A percentile compares a stretch with the other conserved stretches of the same genome.
These are phyloP conservation scores for Macrophomina phaseolina DNA, from an alignment of 2,329 filamentous ascomycete species.

Conservation along the genomic window DNA sequence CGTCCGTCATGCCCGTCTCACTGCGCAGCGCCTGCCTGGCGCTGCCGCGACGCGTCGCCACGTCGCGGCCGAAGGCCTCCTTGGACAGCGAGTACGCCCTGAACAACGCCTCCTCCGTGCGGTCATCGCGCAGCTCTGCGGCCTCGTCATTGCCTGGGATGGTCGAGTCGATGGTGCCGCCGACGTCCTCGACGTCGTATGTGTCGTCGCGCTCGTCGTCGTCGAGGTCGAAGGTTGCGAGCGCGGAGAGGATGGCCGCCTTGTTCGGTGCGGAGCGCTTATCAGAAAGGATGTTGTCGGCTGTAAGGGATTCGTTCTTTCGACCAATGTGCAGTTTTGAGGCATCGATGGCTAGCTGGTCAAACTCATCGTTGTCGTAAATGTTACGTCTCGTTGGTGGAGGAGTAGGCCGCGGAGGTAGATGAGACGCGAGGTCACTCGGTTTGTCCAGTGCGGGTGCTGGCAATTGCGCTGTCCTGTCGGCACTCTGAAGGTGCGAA, in stretches of 20 bases:
- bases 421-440: slow-evolving; percentile 36
- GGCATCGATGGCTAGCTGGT: slow-evolving; percentile 69
- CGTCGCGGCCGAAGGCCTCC: slow-evolving; percentile 72
- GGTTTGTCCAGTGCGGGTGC: slow-evolving; percentile 25
- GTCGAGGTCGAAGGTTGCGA: slow-evolving; percentile 88
- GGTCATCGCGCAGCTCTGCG: slow-evolving; percentile 62
- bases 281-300: slow-evolving; percentile 74
- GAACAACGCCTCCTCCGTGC: slow-evolving; percentile 75
- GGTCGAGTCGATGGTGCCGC: slow-evolving; percentile 78
- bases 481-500: slow-evolving; percentile 65
- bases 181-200: slow-evolving; percentile 90
- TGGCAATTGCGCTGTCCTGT: slow-evolving; percentile 69
- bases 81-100: slow-evolving; percentile 70
- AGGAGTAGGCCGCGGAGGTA: slow-evolving; percentile 66
- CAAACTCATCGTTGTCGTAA: slow-evolving; percentile 81
- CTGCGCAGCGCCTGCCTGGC: slow-evolving; percentile 69
- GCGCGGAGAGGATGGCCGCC: slow-evolving; percentile 84
- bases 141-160: slow-evolving; percentile 56
- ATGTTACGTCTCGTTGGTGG: slow-evolving; percentile 64
- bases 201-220: slow-evolving; percentile 98
- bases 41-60: slow-evolving; percentile 69
- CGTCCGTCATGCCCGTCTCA: slow-evolving; percentile 88
- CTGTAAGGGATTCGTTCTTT: slow-evolving; percentile 64
- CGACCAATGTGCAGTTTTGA: slow-evolving; percentile 82
- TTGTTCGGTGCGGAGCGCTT: slow-evolving; percentile 72